Base-by-base conservation (phyloP, 2,329 filamentous ascomycete genomes). In the Neofusicoccum cordaticola region DNA sequence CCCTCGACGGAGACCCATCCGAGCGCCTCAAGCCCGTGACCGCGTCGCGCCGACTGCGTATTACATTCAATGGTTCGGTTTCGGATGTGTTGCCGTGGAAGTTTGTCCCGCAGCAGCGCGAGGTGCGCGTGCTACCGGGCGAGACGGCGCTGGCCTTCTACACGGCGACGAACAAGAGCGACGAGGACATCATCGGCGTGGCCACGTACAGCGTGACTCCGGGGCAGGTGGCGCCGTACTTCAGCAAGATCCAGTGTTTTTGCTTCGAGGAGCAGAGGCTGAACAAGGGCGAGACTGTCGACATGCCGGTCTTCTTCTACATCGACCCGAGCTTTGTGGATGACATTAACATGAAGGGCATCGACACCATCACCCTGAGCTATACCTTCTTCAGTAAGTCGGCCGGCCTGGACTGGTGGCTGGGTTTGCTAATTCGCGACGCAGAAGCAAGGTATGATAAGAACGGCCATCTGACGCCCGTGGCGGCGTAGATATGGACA, bases 241-340 rank as follows among this genome's bases (percentile, higher is more conserved):
- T 99, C 75, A 96, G 91, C 86, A 99, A 99, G 85, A 99, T 99
- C 51, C 95, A 99, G 79, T 99, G 95, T 75, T 99, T 99, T 79
- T 99, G 95, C 79, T 99, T 99, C 73, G 95, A 99, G 81, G 94
- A 85, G 77, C 95, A 99, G 84, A 85, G 96, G 67, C 79, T 99
- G 69, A 94, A 95, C 75, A 93, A 93, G 5, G 93, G 94, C 50
- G 96, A 99, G 84, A 95, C 93, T 50, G 95, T 99, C 62, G 95
- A 99, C 77, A 99, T 99, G 96, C 96, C 95, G 0, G 96, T 99
- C 0, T 99, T 99, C 79, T 99, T 99, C 80, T 99, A 98, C 78
- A 90, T 99, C 69, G 95, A 99, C 74, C 95, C 95, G 0, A 95
- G 98, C 74, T 89, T 99, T 80, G 84, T 94, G 66, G 93, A 90